Conservation (phyloP, 345 rosid genomes). For the Dipteronia dyeriana region DNA sequence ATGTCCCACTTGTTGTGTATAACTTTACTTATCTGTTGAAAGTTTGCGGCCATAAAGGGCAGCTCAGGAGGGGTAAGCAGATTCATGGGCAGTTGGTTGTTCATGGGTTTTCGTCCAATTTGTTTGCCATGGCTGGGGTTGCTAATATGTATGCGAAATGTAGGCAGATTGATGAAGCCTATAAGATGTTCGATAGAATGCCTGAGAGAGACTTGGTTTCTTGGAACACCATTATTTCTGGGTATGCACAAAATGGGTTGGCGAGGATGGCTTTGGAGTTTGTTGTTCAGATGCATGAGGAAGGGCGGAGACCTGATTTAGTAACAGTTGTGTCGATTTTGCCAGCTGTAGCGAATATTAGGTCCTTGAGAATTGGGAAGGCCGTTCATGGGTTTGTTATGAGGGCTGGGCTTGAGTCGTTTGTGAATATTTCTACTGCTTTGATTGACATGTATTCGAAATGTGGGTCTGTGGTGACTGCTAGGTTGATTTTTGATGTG, state of each 20-base stretch:
- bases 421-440: conserved; percentile 68
- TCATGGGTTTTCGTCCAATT: conserved; percentile 56
- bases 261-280: conserved; percentile 54
- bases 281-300: conserved; percentile 60
- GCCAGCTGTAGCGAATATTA: conserved; percentile 62
- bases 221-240: conserved; percentile 84
- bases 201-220: conserved; percentile 78
- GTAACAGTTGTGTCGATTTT: conserved; percentile 70
- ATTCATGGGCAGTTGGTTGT: conserved; percentile 74
- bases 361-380: conserved; percentile 55
- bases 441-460: conserved; percentile 76
- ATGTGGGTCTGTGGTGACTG: conserved; percentile 52
- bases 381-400: conserved; percentile 65
- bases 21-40: conserved; percentile 76
- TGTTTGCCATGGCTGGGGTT: conserved; percentile 75
- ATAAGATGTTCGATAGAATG: conserved; percentile 86
- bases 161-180: conserved; percentile 56
- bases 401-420: conserved; percentile 59
- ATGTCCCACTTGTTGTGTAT: conserved; percentile 62
- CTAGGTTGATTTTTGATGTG: conserved; percentile 57
- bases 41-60: conserved; percentile 58
- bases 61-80: conserved; percentile 60
- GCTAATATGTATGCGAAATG: conserved; percentile 73
- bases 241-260: conserved; percentile 73
- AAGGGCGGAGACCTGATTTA: conserved; percentile 63